Percentiles rank a stretch among this genome's conserved stretches.
Evolutionary conservation across 805 yeast genomes (phyloP).

Genomic region (Saturnispora galanensis): DNA sequence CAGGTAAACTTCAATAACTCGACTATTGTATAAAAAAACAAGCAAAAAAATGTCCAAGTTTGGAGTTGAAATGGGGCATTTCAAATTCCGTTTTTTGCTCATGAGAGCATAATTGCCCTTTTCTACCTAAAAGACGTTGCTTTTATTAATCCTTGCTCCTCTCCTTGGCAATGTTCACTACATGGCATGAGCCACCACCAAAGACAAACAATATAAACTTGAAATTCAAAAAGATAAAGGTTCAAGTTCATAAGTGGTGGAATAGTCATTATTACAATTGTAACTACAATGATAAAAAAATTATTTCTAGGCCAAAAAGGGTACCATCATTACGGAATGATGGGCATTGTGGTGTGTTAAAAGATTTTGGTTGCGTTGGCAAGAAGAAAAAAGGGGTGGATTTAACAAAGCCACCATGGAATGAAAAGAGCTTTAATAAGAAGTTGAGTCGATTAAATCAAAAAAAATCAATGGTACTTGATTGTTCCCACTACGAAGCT

Average conservation of each 20-base stretch:
- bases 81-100: not conserved
- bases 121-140: too few species aligned
- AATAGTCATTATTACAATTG: conserved; percentile 15
- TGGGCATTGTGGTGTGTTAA: conserved; percentile 15
- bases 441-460: too few species aligned
- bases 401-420: too few species aligned
- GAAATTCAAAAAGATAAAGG: conserved; percentile 11
- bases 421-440: too few species aligned
- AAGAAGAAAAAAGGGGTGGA: not conserved
- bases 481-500: too few species aligned
- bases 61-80: not conserved
- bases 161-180: too few species aligned
- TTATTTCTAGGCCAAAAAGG: conserved; percentile 20
- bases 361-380: not conserved
- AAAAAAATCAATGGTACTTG: too few species aligned
- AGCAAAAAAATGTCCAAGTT: not conserved
- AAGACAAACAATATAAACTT: not conserved
- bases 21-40: conserved; percentile 1
- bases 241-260: conserved; percentile 24
- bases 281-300: conserved; percentile 18
- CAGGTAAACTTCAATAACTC: conserved; percentile 4
- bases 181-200: not conserved
- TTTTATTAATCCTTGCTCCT: too few species aligned
- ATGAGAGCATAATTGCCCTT: too few species aligned
- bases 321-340: conserved; percentile 21